These are phyloP conservation scores for Eimeria falciformis DNA, from an alignment of 169 alveolate species.

Conservation along the genomic window DNA sequence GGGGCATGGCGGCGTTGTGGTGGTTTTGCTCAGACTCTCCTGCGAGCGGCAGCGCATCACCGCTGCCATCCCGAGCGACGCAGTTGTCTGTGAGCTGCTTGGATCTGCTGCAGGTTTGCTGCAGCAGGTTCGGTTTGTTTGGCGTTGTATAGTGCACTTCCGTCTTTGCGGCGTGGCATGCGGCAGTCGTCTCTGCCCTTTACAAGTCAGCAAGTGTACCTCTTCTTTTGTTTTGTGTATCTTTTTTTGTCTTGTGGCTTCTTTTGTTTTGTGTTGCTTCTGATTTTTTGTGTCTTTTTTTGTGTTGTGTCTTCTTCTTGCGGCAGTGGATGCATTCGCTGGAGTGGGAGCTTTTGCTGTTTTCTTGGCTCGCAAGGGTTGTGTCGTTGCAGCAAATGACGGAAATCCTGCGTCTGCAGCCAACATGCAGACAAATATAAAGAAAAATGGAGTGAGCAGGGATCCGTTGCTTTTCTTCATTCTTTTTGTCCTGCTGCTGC, in stretches of 20 bases:
- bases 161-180: too few relatives aligned
- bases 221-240: too few relatives aligned
- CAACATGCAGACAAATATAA: constrained; percentile 87
- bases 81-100: constrained; percentile 80
- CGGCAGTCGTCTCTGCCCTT: too few relatives aligned
- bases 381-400: constrained; percentile 92
- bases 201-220: background rate
- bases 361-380: constrained; percentile 89
- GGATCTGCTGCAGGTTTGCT: too few relatives aligned
- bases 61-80: constrained; percentile 79
- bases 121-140: too few relatives aligned
- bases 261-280: background rate
- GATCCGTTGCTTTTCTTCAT: too few relatives aligned
- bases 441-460: constrained; percentile 85
- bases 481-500: too few relatives aligned
- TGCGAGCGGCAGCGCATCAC: constrained; percentile 85
- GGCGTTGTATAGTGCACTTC: too few relatives aligned
- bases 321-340: constrained; percentile 89
- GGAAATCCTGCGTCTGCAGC: constrained; percentile 89
- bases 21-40: constrained; percentile 81
- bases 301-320: background rate
- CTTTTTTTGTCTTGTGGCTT: background rate
- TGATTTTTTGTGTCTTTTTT: background rate
- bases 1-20: too few relatives aligned
- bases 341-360: constrained; percentile 94